A percentile compares a stretch with the other conserved stretches of the same genome.
These are phyloP conservation scores for Fraxinus velutina DNA, from an alignment of 305 asterid genomes.

Conservation along the genomic window DNA sequence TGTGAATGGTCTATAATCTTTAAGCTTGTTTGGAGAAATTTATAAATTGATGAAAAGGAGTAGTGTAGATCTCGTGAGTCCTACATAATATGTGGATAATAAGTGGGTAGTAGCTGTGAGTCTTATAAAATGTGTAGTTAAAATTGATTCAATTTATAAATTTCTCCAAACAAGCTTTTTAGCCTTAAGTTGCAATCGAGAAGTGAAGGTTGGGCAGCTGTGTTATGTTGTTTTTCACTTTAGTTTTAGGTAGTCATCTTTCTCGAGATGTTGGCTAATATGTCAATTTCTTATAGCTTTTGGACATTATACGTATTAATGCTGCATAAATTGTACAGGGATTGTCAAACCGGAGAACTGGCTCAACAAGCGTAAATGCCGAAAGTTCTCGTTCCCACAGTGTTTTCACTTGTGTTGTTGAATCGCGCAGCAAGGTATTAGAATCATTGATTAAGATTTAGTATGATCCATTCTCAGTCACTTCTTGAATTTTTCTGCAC, in stretches of 20 bases:
- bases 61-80: not conserved
- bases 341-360: slow-evolving; percentile 80
- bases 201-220: slow-evolving; percentile 10
- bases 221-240: slow-evolving; percentile 7
- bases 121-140: not conserved
- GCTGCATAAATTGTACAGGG: slow-evolving; percentile 55
- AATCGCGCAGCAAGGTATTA: slow-evolving; percentile 91
- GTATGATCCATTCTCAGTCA: not conserved
- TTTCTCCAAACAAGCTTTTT: not conserved
- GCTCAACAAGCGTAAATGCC: slow-evolving; percentile 83
- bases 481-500: slow-evolving; percentile 11
- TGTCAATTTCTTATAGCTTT: too few relatives aligned
- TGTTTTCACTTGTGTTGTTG: slow-evolving; percentile 94
- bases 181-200: slow-evolving; percentile 5
- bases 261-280: not conserved
- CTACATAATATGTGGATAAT: not conserved
- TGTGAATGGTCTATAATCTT: not conserved
- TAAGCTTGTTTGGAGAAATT: not conserved
- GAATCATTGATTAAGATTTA: not conserved
- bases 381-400: slow-evolving; percentile 99
- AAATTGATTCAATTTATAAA: not conserved
- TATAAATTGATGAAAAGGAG: not conserved
- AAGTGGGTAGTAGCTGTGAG: not conserved
- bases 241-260: not conserved
- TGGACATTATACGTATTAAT: too few relatives aligned